phyloP scores from a whole-genome alignment of 805 yeast species.

The Pichia thaimueangensis region DNA sequence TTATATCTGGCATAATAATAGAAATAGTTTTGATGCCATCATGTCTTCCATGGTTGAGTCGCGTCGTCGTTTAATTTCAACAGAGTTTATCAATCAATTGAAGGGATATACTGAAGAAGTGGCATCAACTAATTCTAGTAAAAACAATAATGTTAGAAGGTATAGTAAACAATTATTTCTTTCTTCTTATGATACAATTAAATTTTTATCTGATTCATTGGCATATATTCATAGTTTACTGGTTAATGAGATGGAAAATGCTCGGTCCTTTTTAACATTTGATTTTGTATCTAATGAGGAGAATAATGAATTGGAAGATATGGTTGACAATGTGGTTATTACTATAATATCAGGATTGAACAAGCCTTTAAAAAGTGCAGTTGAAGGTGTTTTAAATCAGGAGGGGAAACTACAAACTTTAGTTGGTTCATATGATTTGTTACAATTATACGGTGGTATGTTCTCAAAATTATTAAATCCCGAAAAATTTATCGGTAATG shows the following conservation, averaged over 20 bases:
- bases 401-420: conserved; percentile 53
- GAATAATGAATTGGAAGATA: conserved; percentile 18
- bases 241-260: conserved; percentile 79
- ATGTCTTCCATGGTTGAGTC: conserved; percentile 58
- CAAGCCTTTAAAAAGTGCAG: conserved; percentile 52
- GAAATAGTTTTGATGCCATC: conserved; percentile 51
- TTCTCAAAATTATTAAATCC: conserved; percentile 39
- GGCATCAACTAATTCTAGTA: conserved; percentile 5
- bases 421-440: conserved; percentile 52
- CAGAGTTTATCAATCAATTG: conserved; percentile 61
- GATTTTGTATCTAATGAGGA: conserved; percentile 18
- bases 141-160: conserved; percentile 29
- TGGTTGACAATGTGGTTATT: conserved; percentile 36
- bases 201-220: conserved; percentile 79
- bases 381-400: conserved; percentile 62
- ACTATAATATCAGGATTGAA: conserved; percentile 48
- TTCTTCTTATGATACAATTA: conserved; percentile 70
- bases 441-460: conserved; percentile 68
- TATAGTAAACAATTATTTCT: conserved; percentile 35
- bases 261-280: conserved; percentile 52
- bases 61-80: conserved; percentile 57
- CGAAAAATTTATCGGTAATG: not conserved
- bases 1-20: conserved; percentile 30
- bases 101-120: conserved; percentile 29
- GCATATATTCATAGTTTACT: conserved; percentile 84